Evolutionary conservation across 306 rosid species (phyloP).

Genomic region (Oemleria cerasiformis): DNA sequence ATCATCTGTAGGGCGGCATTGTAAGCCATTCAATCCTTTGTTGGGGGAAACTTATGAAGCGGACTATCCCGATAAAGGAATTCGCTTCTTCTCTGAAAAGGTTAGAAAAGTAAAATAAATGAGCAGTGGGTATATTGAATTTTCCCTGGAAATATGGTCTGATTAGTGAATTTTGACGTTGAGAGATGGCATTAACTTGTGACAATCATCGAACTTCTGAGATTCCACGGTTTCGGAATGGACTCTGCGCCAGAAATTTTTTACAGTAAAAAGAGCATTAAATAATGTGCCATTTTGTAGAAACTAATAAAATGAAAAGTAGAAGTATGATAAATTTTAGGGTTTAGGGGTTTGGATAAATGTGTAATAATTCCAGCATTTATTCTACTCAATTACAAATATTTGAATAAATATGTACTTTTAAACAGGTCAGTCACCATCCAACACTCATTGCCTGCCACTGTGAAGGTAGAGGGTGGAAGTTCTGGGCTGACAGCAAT

Average conservation of each 20-base stretch:
- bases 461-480: constrained; percentile 99
- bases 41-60: constrained; percentile 99
- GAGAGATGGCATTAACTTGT: constrained; percentile 1
- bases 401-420: constrained; percentile 6
- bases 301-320: background rate
- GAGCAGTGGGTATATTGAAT: background rate
- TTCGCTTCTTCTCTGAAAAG: constrained; percentile 98
- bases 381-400: constrained; percentile 1
- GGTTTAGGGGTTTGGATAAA: background rate
- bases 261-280: background rate
- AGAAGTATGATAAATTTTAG: background rate
- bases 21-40: constrained; percentile 97
- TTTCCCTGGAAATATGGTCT: background rate
- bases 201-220: background rate
- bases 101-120: constrained; percentile 30
- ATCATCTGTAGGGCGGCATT: constrained; percentile 91
- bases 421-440: constrained; percentile 95
- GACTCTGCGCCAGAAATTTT: background rate
- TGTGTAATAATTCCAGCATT: background rate
- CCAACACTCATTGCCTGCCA: constrained; percentile 98
- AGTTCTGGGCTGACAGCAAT: constrained; percentile 95
- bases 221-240: background rate
- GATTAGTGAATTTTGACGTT: background rate
- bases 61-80: constrained; percentile 83
- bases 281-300: background rate